Evolutionary conservation across 169 alveolate genomes (phyloP), one percentile per base, ranked within the genome.

Genomic region (Plasmodium inui): DNA sequence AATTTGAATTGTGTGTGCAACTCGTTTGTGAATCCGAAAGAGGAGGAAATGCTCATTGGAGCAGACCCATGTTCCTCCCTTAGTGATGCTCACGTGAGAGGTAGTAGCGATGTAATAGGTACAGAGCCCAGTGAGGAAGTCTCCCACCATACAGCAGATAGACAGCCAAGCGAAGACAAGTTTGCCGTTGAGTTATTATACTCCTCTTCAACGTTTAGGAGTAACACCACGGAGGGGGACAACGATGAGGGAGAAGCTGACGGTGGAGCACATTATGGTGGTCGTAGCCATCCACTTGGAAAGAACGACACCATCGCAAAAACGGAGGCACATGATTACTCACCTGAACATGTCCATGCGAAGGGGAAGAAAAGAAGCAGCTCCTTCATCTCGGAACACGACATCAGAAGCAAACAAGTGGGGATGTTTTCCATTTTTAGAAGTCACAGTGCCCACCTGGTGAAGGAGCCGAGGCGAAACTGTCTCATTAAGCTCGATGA

Each of bases 271-370:
- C 0, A 3, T 50, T 9, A 22, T 3, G 37, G n/a, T 9, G 5
- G 7, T 2, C 34, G 76, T 26, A 26, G 76, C 30, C 41, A 67
- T n/a, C 7, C 76, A 7, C 37, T 67, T 19, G 76, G 76, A 12
- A 0, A 4, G 34, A 22, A 67, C n/a, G 17, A 2, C n/a, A 4
- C 2, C 37, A 22, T 2, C 7, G 41, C 19, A 22, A 67, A 19
- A 67, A 9, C 37, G 37, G 7, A 67, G 14, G n/a, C n/a, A 67
- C 14, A 0, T 67, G 19, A 67, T 22, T 7, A 7, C 9, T 67
- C 37, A 67, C 76, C 76, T 67, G 76, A 67, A 67, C 76, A 67
- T 22, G 76, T 67, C 22, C 76, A 67, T 3, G 39, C 37, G 76
- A 3, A 67, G 6, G 7, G 9, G 76, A 67, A 4, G 76, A 67